These are phyloP conservation scores for Paramecium primaurelia DNA, from an alignment of 73 alveolate genomes.

Conservation along the genomic window DNA sequence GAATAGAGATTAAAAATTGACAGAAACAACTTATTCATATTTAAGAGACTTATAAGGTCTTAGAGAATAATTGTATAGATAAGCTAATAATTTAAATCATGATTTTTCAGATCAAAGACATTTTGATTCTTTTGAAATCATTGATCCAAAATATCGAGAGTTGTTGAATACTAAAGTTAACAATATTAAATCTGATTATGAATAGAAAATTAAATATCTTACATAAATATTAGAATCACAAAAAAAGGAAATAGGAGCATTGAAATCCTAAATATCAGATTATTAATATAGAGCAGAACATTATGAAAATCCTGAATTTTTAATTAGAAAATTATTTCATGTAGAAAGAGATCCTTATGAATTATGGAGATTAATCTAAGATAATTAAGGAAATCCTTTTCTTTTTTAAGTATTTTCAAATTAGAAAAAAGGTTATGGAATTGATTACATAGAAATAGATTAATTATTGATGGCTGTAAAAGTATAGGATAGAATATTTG, in stretches of 20 bases:
- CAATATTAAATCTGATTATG: neutral
- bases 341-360: constrained; percentile 26
- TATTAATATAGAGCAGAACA: neutral
- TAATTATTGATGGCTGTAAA: neutral
- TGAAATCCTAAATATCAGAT: neutral
- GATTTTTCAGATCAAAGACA: neutral
- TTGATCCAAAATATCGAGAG: neutral
- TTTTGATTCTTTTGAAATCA: neutral
- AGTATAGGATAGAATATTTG: neutral
- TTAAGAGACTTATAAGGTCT: neutral
- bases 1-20: neutral
- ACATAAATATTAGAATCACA: neutral
- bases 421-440: constrained; percentile 34
- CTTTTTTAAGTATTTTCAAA: neutral
- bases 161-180: neutral
- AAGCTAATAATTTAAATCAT: neutral
- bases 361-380: neutral
- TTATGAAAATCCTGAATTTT: constrained; percentile 29
- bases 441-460: constrained; percentile 14
- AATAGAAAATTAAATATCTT: neutral
- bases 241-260: neutral
- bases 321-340: neutral
- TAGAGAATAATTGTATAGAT: neutral
- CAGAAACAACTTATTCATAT: neutral
- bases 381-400: neutral